phyloP scores from a whole-genome alignment of 768 basidiomycete species.

The Lactarius sp. region DNA sequence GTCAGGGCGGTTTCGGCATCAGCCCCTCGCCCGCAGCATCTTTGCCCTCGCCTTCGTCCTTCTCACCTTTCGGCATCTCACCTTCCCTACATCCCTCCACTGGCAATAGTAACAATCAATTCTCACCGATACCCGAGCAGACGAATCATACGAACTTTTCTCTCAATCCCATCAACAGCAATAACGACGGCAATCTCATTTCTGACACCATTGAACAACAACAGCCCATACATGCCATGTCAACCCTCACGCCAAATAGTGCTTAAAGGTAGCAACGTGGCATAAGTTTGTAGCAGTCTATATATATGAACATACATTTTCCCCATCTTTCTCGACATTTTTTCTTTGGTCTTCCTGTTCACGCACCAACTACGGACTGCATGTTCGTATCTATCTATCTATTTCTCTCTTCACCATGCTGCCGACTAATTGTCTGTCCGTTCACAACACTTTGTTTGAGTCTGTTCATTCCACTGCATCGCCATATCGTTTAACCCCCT shows the following conservation, averaged over 20 bases:
- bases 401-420: conserved; percentile 15
- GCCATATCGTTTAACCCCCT: conserved; percentile 21
- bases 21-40: conserved; percentile 23
- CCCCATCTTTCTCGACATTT: conserved; percentile 23
- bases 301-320: conserved; percentile 28
- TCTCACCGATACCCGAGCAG: conserved; percentile 29
- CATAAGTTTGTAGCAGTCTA: conserved; percentile 27
- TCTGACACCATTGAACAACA: conserved; percentile 27
- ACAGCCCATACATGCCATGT: conserved; percentile 25
- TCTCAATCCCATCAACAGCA: conserved; percentile 25
- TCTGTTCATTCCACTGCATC: conserved; percentile 21
- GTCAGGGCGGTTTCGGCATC: conserved; percentile 30
- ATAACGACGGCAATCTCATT: conserved; percentile 26
- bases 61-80: conserved; percentile 37
- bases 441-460: conserved; percentile 19
- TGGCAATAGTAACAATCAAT: conserved; percentile 26
- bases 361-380: conserved; percentile 22
- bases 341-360: conserved; percentile 21
- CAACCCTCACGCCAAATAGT: conserved; percentile 22
- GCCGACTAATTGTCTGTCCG: conserved; percentile 23
- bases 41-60: conserved; percentile 28
- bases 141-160: conserved; percentile 24
- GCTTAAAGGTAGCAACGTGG: conserved; percentile 24
- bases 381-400: conserved; percentile 26
- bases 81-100: conserved; percentile 30